Evolutionary conservation across 1,139 yeast species (phyloP).

Genomic region (Scheffersomyces parashehatae): DNA sequence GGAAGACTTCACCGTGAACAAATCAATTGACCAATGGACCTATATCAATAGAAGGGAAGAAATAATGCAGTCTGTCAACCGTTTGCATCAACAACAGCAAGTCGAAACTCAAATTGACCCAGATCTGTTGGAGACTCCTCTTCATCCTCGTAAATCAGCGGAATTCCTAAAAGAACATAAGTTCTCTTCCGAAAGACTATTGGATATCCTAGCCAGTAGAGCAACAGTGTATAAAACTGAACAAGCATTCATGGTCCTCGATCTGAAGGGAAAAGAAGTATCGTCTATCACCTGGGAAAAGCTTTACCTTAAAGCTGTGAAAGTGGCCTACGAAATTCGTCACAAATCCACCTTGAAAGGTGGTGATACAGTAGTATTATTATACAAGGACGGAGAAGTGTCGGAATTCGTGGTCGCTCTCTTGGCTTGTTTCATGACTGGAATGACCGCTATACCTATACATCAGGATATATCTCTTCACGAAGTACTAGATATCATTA

Average conservation of each 20-base stretch:
- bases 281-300: constrained; percentile 87
- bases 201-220: constrained; percentile 71
- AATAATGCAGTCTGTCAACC: constrained; percentile 41
- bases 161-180: constrained; percentile 20
- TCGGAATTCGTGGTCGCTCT: constrained; percentile 84
- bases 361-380: constrained; percentile 79
- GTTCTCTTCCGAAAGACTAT: constrained; percentile 54
- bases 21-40: constrained; percentile 50
- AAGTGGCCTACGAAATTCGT: constrained; percentile 82
- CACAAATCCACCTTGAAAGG: constrained; percentile 70
- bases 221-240: constrained; percentile 67
- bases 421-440: constrained; percentile 90
- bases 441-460: constrained; percentile 92
- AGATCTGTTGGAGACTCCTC: constrained; percentile 51
- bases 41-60: constrained; percentile 49
- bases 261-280: constrained; percentile 78
- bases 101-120: constrained; percentile 30
- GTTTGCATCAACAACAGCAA: constrained; percentile 35
- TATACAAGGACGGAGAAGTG: constrained; percentile 83
- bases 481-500: constrained; percentile 73
- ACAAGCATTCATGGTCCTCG: constrained; percentile 71
- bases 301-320: constrained; percentile 77
- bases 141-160: constrained; percentile 56
- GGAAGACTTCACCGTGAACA: constrained; percentile 43
- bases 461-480: constrained; percentile 67